Base-by-base conservation (phyloP, 768 basidiomycete species). In the Russula brevipes region DNA sequence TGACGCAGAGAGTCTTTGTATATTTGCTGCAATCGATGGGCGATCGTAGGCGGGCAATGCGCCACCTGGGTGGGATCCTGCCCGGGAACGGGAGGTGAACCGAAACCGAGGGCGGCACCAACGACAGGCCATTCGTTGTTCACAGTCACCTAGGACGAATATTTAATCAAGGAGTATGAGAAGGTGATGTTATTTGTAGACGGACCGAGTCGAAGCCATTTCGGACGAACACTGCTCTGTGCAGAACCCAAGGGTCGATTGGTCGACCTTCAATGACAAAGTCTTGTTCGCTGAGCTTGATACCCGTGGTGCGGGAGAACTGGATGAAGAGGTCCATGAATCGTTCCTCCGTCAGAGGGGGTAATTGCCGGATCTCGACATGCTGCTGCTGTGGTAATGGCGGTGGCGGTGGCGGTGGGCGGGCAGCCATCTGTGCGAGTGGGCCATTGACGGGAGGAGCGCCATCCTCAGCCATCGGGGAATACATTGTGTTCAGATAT, bases 181-280 rank as follows among this genome's bases (percentile, higher is more conserved):
- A 36, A 10, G 12, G 16, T 7, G 12, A 6, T 16, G 35, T 24
- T 6, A 5, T 8, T 14, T 10, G 35, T 36, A 7, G 24, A 46
- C 63, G 30, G 30, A 64, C 63, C 2, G 49, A 50, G 4, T 64
- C 63, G 7, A 55, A 64, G 17, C 63, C 58, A 38, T 55, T 60
- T 7, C 41, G 58, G 4, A 35, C 30, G 31, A 38, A 38, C 33
- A 64, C 58, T 1, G 49, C 54, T 19, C 49, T 59, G 31, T 64
- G 58, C 41, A 64, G 24, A 14, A 3, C 17, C 58, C 59, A 64
- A 9, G 59, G 58, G 11, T 52, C 60, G 9, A 64, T n/a, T 6
- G 11, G 46, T 17, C 46, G 58, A 0, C 42, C 36, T 0, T 64
- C 58, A 24, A 60, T 55, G 41, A 38, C 11, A 30, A 64, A 60